Conservation (phyloP, 305 asterid genomes). For the Euphrasia arctica region DNA sequence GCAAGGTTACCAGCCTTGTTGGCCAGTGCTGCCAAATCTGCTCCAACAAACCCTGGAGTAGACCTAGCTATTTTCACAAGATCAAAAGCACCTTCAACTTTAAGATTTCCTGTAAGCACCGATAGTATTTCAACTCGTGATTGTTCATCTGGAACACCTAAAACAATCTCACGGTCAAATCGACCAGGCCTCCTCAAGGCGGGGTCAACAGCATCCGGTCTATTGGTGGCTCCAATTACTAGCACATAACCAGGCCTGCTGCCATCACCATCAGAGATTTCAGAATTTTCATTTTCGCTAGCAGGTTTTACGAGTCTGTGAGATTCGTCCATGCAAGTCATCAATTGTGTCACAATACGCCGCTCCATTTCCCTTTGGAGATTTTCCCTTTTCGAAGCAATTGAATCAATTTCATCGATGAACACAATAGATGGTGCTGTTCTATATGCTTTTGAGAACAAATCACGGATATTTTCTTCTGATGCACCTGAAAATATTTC, state of each 20-base stretch:
- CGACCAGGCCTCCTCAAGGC: conserved; percentile 94
- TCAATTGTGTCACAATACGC: conserved; percentile 81
- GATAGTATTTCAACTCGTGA: conserved; percentile 69
- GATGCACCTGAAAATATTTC: conserved; percentile 66
- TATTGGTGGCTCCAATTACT: conserved; percentile 91
- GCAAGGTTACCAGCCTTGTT: conserved; percentile 81
- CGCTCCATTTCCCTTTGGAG: conserved; percentile 81
- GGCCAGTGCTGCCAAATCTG: conserved; percentile 69
- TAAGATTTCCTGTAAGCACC: conserved; percentile 52
- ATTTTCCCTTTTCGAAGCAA: conserved; percentile 93
- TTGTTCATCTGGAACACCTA: conserved; percentile 80
- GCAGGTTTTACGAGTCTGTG: conserved; percentile 39
- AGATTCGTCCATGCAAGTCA: conserved; percentile 89
- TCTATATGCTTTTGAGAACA: conserved; percentile 75
- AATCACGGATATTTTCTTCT: conserved; percentile 80
- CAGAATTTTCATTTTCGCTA: conserved; percentile 30
- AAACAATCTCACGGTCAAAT: conserved; percentile 75
- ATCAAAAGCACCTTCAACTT: conserved; percentile 80
- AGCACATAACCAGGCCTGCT: conserved; percentile 60
- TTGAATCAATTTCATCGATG: conserved; percentile 93
- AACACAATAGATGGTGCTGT: conserved; percentile 90
- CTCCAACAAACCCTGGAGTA: conserved; percentile 90
- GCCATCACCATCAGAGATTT: conserved; percentile 32
- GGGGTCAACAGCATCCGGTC: conserved; percentile 86
- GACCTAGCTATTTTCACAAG: conserved; percentile 66